Base-by-base conservation (phyloP, 306 rosid species). In the Trifolium pratense region DNA sequence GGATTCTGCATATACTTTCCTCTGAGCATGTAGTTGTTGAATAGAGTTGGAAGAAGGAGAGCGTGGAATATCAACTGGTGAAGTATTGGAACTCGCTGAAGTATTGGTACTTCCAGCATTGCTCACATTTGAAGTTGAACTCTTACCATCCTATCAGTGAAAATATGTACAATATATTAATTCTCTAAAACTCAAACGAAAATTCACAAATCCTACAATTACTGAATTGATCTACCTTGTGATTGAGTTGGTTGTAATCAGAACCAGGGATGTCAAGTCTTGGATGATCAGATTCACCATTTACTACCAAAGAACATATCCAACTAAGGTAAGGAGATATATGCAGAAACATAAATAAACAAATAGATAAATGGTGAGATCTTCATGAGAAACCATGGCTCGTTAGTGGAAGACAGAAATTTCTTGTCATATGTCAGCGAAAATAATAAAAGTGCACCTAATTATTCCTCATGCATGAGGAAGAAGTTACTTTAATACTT, bases 1-100 rank as follows among this genome's bases (percentile, higher is more conserved):
- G 82, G 94, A 83, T 79, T 88, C 92, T 23, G 89, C 85, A 78
- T 42, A 84, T 25, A 78, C 25, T 80, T 88, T 92, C 83, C 88
- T 87, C 73, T 86, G 96, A 75, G 82, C 78, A 75, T 64, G 70
- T 25, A 84, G 82, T 84, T 86, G 83, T 81, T 86, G 97, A 81
- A 52, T 40, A 42, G 96, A 83, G 80, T 81, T 86, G 82, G 77
- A 75, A 59, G 95, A 84, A 66, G 83, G 79, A 61, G 84, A 61
- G 68, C 82, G 87, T 51, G 85, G 3, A 0, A 46, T 39, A 42
- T 75, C 8, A 58, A 52, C 66, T 21, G 86, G 39, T 72, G 78
- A 9, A 61, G 73, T 45, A n/a, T n/a, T n/a, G n/a, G n/a, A n/a
- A n/a, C n/a, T n/a, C n/a, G n/a, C n/a, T n/a, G n/a, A n/a, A n/a